Evolutionary conservation across 805 yeast species (phyloP).

Genomic region (Candida patagonica): DNA sequence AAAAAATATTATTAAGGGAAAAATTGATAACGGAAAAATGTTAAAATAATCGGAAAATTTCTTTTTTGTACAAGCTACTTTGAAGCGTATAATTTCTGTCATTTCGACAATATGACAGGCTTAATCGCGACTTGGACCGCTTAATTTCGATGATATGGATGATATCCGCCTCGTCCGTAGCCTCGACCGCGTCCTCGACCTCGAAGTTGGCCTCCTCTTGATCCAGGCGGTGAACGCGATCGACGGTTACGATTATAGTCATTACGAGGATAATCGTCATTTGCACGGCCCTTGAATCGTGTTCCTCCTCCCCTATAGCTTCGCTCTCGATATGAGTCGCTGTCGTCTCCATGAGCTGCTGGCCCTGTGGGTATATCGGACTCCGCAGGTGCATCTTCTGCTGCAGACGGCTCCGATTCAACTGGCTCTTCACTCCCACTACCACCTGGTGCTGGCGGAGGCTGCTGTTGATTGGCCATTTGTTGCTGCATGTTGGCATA

Average conservation of each 20-base stretch:
- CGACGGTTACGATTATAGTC: constrained; percentile 3
- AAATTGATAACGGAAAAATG: no score
- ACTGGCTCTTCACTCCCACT: neutral
- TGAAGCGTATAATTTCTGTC: no score
- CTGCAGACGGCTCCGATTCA: neutral
- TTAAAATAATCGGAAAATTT: no score
- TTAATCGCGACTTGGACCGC: no score
- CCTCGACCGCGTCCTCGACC: constrained; percentile 8
- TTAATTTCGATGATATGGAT: constrained; percentile 8
- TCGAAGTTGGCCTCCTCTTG: constrained; percentile 5
- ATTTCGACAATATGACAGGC: no score
- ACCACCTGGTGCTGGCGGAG: constrained; percentile 5
- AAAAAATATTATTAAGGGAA: no score
- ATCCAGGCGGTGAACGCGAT: constrained; percentile 8
- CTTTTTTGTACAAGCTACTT: no score
- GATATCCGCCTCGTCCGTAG: constrained; percentile 10
- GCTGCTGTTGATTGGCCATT: constrained; percentile 1
- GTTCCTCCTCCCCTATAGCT: constrained; percentile 5
- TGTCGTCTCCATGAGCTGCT: constrained; percentile 1
- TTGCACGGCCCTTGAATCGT: constrained; percentile 4
- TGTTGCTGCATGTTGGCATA: constrained; percentile 1
- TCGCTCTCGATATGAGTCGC: constrained; percentile 6
- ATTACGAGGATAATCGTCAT: constrained; percentile 4
- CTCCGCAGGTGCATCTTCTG: neutral
- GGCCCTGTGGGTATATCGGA: constrained; percentile 2